Evolutionary conservation across 305 asterid species (phyloP), one percentile per base, ranked within the genome.

Genomic region (Ruellia speciosa): DNA sequence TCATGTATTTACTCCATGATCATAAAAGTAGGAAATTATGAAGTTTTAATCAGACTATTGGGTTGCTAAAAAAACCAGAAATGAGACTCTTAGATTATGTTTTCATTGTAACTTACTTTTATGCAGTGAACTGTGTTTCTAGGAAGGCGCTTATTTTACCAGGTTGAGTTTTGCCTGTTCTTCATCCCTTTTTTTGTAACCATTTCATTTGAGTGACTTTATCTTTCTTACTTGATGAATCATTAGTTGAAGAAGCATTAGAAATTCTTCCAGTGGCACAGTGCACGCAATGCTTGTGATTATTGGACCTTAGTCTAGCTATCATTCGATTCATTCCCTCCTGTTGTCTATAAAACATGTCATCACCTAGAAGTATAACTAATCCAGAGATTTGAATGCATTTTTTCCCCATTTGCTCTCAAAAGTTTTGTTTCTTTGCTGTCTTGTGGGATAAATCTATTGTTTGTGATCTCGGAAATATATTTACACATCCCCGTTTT

Each of bases 141-240:
- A 15, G 33, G 15, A 65, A 47, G 39, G 49, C 47, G 13, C 69
- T 59, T 39, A 41, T 45, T 43, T 56, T 60, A 10, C 33, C 37
- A 18, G 35, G 49, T 19, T 13, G 52, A n/a, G 43, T 56, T 60
- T 28, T 39, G 45, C 7, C 7, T 12, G 7, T 39, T 8, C 45
- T 39, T 39, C 45, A 3, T 39, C 7, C 10, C 39, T 50, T n/a
- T 17, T 14, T 34, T 35, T 43, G 14, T 57, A 16, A 58, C 4
- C 4, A 24, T 24, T 16, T 18, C 58, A 40, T 33, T 56, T 33
- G 7, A 28, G 19, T 5, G 60, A 54, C 18, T 66, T 37, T 54
- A 16, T 18, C 18, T 20, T 46, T 18, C 64, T 31, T 37, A 15
- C 9, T 47, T 45, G 64, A 66, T 19, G 54, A 41, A 47, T 46